Evolutionary conservation across 305 asterid genomes (phyloP).

Genomic region (Lippia alba): DNA sequence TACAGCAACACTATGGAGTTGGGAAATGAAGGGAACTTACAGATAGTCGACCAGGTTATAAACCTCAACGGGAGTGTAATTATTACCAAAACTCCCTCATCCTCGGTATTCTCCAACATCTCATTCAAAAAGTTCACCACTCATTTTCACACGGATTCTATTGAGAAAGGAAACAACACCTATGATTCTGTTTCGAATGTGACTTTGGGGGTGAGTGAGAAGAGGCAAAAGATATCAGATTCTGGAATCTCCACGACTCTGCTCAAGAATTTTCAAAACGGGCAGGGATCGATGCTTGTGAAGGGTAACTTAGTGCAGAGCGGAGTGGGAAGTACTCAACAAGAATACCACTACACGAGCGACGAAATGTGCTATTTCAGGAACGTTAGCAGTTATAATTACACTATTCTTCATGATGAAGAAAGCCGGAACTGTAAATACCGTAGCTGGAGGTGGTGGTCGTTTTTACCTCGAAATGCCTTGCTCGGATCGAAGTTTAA

Average conservation of each 20-base stretch:
- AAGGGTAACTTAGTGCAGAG: conserved; percentile 56
- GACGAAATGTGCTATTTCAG: conserved; percentile 63
- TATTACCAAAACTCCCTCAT: conserved; percentile 34
- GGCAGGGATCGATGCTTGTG: conserved; percentile 58
- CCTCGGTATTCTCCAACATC: conserved; percentile 32
- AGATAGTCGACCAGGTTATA: conserved; percentile 68
- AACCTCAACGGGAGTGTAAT: conserved; percentile 47
- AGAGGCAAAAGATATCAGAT: conserved; percentile 40
- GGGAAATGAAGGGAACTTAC: conserved; percentile 64
- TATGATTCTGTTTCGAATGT: conserved; percentile 56
- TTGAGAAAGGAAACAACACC: conserved; percentile 54
- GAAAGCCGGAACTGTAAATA: conserved; percentile 48
- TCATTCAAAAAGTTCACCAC: conserved; percentile 51
- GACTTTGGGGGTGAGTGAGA: conserved; percentile 59
- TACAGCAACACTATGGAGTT: conserved; percentile 65
- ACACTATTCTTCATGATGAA: conserved; percentile 64
- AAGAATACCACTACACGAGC: conserved; percentile 45
- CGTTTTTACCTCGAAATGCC: conserved; percentile 23
- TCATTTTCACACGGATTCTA: conserved; percentile 42
- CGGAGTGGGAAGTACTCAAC: conserved; percentile 78
- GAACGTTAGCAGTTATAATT: conserved; percentile 73
- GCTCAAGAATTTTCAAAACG: conserved; percentile 64
- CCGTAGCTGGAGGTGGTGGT: conserved; percentile 31
- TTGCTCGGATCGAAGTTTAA: conserved; percentile 22
- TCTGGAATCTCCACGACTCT: conserved; percentile 39